Conservation (phyloP, 768 basidiomycete genomes). For the Leccinum broughii region DNA sequence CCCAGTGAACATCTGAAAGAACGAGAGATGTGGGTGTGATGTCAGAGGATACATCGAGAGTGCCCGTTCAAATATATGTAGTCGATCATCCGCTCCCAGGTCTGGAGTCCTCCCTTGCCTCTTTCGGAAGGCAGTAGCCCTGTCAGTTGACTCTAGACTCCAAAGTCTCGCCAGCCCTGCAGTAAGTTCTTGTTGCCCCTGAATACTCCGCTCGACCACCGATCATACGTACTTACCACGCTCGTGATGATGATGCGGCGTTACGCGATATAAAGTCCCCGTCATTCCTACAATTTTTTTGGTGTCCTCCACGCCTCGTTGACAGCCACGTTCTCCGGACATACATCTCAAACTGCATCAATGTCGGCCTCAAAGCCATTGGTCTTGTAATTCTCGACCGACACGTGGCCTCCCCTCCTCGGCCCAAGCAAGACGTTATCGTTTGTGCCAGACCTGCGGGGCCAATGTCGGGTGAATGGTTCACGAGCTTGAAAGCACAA, state of each 20-base stretch:
- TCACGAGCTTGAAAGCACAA: background rate
- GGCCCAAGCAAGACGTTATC: background rate
- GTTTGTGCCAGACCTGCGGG: background rate
- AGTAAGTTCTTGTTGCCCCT: slow-evolving; percentile 4
- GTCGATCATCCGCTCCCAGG: slow-evolving; percentile 22
- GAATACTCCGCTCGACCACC: background rate
- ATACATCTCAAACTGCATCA: background rate
- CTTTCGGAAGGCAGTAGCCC: slow-evolving; percentile 24
- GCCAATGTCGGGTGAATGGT: background rate
- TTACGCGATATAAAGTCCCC: background rate
- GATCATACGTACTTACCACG: background rate
- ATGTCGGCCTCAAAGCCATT: background rate
- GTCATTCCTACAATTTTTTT: slow-evolving; percentile 2
- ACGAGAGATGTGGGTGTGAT: slow-evolving; percentile 6
- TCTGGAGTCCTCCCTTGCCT: slow-evolving; percentile 23
- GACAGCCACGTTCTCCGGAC: slow-evolving; percentile 7
- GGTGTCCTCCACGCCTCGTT: slow-evolving; percentile 19
- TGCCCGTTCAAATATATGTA: slow-evolving; percentile 26
- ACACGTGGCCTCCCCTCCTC: slow-evolving; percentile 3
- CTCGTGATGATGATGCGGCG: background rate
- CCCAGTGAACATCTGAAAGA: slow-evolving; percentile 3
- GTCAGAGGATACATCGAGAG: slow-evolving; percentile 15
- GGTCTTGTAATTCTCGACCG: background rate
- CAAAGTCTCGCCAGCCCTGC: background rate
- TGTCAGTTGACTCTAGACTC: slow-evolving; percentile 21